Evolutionary conservation across 2,329 filamentous ascomycete genomes (phyloP).

Genomic region (Penicillium sp.): DNA sequence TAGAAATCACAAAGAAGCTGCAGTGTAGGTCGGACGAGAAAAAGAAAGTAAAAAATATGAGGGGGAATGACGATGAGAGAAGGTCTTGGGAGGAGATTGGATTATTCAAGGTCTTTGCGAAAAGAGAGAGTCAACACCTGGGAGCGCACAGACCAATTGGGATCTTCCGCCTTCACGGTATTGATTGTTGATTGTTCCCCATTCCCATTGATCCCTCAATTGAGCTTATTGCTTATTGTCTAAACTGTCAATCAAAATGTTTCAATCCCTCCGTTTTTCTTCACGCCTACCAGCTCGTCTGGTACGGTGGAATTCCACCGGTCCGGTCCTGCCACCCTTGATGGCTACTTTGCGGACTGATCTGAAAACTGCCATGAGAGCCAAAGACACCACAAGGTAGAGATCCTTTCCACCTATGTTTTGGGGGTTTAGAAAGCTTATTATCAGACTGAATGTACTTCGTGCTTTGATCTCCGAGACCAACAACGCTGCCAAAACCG

Average conservation of each 20-base stretch:
- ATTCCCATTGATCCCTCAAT: constrained; percentile 3
- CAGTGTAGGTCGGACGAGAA: constrained; percentile 9
- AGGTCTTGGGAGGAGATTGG: constrained; percentile 13
- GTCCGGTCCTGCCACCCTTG: constrained; percentile 42
- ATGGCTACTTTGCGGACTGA: constrained; percentile 48
- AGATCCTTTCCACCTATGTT: not conserved
- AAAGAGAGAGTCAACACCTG: constrained; percentile 26
- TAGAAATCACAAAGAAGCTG: constrained; percentile 16
- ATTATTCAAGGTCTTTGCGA: constrained; percentile 23
- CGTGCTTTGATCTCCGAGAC: constrained; percentile 51
- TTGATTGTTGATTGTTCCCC: constrained; percentile 7
- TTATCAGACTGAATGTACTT: constrained; percentile 47
- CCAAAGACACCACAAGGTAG: constrained; percentile 50
- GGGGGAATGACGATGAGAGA: constrained; percentile 6
- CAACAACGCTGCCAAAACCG: constrained; percentile 50
- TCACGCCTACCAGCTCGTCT: constrained; percentile 29
- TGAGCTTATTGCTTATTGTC: constrained; percentile 2
- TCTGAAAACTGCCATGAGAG: constrained; percentile 51
- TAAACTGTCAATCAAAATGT: constrained; percentile 27
- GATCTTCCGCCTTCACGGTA: constrained; percentile 24
- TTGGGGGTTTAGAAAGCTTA: not conserved
- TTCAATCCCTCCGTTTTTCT: constrained; percentile 32
- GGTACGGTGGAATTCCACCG: constrained; percentile 44
- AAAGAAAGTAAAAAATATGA: constrained; percentile 9
- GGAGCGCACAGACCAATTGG: constrained; percentile 35